phyloP scores from a whole-genome alignment of 192 early-diverging fungal genomes.

The Mortierella antarctica region DNA sequence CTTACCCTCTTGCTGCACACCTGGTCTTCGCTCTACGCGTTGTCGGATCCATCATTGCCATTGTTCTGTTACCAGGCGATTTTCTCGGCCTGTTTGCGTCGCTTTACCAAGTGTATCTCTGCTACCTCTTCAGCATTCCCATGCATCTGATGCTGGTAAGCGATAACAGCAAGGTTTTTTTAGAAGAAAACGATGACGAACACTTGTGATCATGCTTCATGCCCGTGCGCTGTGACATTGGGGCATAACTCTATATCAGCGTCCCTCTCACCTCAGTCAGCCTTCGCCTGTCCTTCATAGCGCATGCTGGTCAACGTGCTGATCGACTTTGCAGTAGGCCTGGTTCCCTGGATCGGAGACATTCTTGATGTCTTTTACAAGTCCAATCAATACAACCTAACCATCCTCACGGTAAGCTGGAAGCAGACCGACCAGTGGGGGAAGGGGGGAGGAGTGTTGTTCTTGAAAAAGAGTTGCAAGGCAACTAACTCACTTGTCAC shows the following conservation, averaged over 20 bases:
- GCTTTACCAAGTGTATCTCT: conserved; percentile 35
- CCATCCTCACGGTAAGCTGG: conserved; percentile 39
- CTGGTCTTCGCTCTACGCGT: not conserved
- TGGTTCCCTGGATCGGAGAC: conserved; percentile 42
- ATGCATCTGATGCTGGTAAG: conserved; percentile 34
- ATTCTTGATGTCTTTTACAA: conserved; percentile 49
- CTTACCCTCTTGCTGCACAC: not conserved
- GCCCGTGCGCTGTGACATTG: too few species aligned
- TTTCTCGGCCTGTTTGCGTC: conserved; percentile 39
- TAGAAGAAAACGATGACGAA: too few species aligned
- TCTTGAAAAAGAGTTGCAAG: not conserved
- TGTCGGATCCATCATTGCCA: not conserved
- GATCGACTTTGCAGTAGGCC: conserved; percentile 40
- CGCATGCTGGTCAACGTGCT: conserved; percentile 41
- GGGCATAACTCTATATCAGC: not conserved
- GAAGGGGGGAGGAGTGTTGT: too few species aligned
- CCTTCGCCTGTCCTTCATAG: not conserved
- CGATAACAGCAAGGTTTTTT: too few species aligned
- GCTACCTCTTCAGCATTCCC: conserved; percentile 35
- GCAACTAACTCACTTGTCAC: not conserved
- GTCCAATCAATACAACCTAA: conserved; percentile 49
- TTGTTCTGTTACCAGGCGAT: conserved; percentile 18
- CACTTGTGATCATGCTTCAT: too few species aligned
- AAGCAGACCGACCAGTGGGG: too few species aligned
- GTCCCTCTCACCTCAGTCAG: not conserved